Conservation (phyloP, 73 alveolate genomes). For the Paramecium sonneborni region DNA sequence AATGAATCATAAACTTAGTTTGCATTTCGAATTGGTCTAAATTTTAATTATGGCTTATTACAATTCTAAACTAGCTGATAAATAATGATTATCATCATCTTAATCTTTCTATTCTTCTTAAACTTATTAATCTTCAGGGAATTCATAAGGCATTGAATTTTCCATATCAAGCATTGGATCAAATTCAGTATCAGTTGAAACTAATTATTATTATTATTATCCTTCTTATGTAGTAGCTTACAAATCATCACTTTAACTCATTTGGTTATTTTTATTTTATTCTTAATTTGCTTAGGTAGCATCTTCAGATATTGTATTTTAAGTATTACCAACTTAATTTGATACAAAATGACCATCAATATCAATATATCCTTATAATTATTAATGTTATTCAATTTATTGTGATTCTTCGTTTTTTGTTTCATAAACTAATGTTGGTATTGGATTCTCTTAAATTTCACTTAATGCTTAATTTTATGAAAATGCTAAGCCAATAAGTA, state of each 20-base stretch:
- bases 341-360: constrained; percentile 3
- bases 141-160: constrained; percentile 4
- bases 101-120: background rate
- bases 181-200: background rate
- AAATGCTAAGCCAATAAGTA: background rate
- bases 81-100: constrained; percentile 13
- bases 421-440: background rate
- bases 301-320: background rate
- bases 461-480: background rate
- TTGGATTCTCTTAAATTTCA: background rate
- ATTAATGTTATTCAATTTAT: background rate
- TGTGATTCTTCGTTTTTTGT: background rate
- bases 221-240: background rate
- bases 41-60: background rate
- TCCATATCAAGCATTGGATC: background rate
- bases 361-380: constrained; percentile 10
- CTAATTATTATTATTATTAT: background rate
- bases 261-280: background rate
- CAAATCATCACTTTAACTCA: background rate
- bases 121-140: background rate
- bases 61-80: constrained; percentile 21
- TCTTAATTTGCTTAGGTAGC: background rate
- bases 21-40: background rate
- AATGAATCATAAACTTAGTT: constrained; percentile 1
- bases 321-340: background rate